Conservation (phyloP, 768 basidiomycete genomes). For the Hygrophorus russula region DNA sequence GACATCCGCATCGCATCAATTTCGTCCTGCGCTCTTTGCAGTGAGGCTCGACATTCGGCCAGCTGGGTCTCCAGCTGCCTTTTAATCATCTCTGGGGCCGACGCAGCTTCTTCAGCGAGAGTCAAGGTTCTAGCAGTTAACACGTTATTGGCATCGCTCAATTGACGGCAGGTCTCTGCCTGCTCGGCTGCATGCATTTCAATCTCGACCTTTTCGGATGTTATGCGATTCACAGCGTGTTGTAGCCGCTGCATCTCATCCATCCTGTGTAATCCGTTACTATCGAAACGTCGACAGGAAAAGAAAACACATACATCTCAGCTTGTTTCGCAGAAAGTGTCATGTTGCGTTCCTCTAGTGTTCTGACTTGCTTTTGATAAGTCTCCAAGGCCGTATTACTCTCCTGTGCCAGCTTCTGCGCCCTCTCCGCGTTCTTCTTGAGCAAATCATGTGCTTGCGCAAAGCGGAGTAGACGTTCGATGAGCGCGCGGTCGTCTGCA, state of each 20-base stretch:
- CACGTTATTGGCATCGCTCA: slow-evolving; percentile 69
- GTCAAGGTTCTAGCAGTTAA: slow-evolving; percentile 63
- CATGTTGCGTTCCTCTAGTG: slow-evolving; percentile 66
- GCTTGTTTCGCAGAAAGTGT: slow-evolving; percentile 38
- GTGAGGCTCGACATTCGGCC: slow-evolving; percentile 43
- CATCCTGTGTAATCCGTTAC: slow-evolving; percentile 32
- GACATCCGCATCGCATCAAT: slow-evolving; percentile 53
- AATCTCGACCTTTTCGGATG: slow-evolving; percentile 54
- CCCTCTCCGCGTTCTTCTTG: slow-evolving; percentile 86
- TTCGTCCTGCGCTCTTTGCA: slow-evolving; percentile 57
- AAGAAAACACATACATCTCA: slow-evolving; percentile 35
- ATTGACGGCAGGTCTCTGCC: slow-evolving; percentile 59
- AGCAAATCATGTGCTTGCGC: slow-evolving; percentile 85
- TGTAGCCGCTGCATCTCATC: slow-evolving; percentile 57
- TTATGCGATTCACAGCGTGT: slow-evolving; percentile 45
- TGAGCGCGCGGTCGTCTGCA: slow-evolving; percentile 72
- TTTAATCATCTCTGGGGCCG: slow-evolving; percentile 43
- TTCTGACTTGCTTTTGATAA: slow-evolving; percentile 81
- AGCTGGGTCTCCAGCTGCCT: slow-evolving; percentile 59
- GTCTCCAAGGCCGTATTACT: slow-evolving; percentile 71
- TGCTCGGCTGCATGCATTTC: slow-evolving; percentile 62
- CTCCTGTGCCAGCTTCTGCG: slow-evolving; percentile 83
- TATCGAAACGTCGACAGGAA: slow-evolving; percentile 6
- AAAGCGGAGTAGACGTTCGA: slow-evolving; percentile 74
- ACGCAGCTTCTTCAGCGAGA: slow-evolving; percentile 58